Evolutionary conservation across 352 stramenopile genomes (phyloP), one percentile per base, ranked within the genome.

Genomic region (Phytophthora quininea): DNA sequence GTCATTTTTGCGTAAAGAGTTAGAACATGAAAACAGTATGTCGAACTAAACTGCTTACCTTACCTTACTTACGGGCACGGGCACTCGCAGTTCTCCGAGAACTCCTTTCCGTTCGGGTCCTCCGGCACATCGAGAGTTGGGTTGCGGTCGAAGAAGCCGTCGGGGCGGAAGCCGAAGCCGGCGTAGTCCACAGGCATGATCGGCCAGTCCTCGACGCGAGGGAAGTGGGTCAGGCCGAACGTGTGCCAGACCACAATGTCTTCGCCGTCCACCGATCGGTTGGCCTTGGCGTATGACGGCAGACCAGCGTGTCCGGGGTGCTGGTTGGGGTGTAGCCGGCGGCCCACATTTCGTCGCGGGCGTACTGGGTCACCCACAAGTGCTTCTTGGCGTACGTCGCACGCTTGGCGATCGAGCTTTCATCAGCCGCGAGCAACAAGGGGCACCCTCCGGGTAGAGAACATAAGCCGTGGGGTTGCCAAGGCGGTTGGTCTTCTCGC

Each of bases 201-300:
- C 29, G 86, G 86, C 73, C 82, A 90, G 70, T 90, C 84, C 73
- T 95, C 87, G 0, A 77, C 69, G 11, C 82, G 76, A 35, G 86
- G 82, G 40, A 93, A 82, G 68, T 95, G 83, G 27, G 75, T 82
- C 3, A 92, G 71, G 1, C 82, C 86, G 59, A 95, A 95, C 37
- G 78, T 80, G 67, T 92, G 82, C 84, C 86, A 94, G 10, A 92
- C 54, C 27, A 94, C 81, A 54, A 94, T 73, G 58, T 92, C 81
- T 54, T 90, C 76, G 32, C 77, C 82, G 46, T 87, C 67, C 1
- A 93, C 62, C 12, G 65, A 71, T 3, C 84, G 73, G 48, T 95
- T 83, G 19, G 42, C 49, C 57, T 79, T 76, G 9, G 68, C 79
- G 74, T 88, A 95, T 4, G 64, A 62, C 0, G 82, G 80, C 3